Percentiles rank a stretch among this genome's conserved stretches.
phyloP scores from a whole-genome alignment of 2,329 filamentous ascomycete species.

The Aspergillus viridinutans region DNA sequence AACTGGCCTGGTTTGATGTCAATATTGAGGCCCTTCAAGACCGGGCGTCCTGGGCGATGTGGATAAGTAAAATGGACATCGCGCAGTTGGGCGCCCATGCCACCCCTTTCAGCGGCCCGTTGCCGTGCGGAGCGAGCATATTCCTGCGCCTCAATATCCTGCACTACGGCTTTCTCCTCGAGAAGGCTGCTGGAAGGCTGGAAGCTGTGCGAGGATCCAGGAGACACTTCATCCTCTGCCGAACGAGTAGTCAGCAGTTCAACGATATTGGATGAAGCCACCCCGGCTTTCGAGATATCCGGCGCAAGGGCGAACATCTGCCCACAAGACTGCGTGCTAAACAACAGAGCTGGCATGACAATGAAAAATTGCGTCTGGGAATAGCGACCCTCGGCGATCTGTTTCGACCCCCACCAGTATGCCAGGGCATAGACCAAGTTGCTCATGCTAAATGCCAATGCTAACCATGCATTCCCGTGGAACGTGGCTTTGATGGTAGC shows the following conservation, averaged over 20 bases:
- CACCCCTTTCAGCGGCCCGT: slow-evolving; percentile 20
- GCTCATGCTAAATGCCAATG: slow-evolving; percentile 43
- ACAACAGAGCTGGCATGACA: slow-evolving; percentile 64
- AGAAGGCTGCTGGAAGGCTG: slow-evolving; percentile 11
- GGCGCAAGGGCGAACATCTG: slow-evolving; percentile 72
- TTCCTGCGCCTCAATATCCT: slow-evolving; percentile 24
- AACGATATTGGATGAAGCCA: slow-evolving; percentile 56
- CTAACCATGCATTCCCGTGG: slow-evolving; percentile 43
- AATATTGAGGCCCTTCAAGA: slow-evolving; percentile 55
- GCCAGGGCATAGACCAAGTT: slow-evolving; percentile 70
- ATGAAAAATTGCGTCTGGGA: slow-evolving; percentile 67
- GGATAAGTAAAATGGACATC: slow-evolving; percentile 64
- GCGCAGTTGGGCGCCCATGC: slow-evolving; percentile 52
- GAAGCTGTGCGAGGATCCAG: slow-evolving; percentile 9
- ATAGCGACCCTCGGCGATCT: slow-evolving; percentile 63
- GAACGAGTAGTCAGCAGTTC: slow-evolving; percentile 34
- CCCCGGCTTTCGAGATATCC: slow-evolving; percentile 62
- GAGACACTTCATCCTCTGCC: slow-evolving; percentile 20
- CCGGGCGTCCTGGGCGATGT: slow-evolving; percentile 54
- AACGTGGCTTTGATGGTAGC: slow-evolving; percentile 46
- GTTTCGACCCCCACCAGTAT: slow-evolving; percentile 73
- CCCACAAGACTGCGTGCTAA: slow-evolving; percentile 68
- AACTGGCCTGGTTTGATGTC: slow-evolving; percentile 58
- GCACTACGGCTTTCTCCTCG: slow-evolving; percentile 17
- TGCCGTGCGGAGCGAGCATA: neutral